Base-by-base conservation (phyloP, 2,329 filamentous ascomycete genomes). In the Stagonosporopsis vannaccii region DNA sequence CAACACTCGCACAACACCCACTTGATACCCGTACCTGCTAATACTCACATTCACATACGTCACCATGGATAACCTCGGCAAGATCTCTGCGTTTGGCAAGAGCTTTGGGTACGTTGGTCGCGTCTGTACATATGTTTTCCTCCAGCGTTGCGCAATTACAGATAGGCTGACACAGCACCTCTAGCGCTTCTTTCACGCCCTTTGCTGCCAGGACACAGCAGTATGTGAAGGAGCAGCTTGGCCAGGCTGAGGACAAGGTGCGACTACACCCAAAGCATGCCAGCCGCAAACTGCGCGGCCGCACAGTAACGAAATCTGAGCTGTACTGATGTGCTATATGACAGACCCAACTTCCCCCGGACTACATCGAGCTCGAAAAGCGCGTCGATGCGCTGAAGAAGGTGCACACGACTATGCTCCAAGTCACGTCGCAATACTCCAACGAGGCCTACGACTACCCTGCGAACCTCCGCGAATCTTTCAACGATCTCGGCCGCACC, bases 281-380 rank as follows among this genome's bases (percentile, higher is more conserved):
- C 37, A 6, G 15, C 32, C 1, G 22, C 19, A 32, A 20, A 37
- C 19, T 15, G 28, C n/a, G 22, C 53, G 9, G 30, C 35, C 35
- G 9, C 43, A 7, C 17, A 15, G 19, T n/a, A 22, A 30, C 6
- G 35, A 9, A 53, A 22, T 32, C 7, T 19, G 47, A 50, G 37
- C 43, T 20, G 36, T 45, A 69, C 61, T 75, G 58, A 75, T 60
- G 47, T n/a, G 39, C 46, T 41, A 26, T 45, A 43, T 48, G 44
- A 61, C 59, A 96, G 92, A 99, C 95, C 62, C 90, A 98, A 81
- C 91, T 99, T 39, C 95, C 95, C 41, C 89, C 93, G 67, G 95
- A 98, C 80, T 99, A 99, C 80, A 91, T 97, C 75, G 93, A 98
- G 79, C 90, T 99, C 60, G 95, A 99, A 86, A 97, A 97, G 86